These are phyloP conservation scores for Paracoccidioides lutzii DNA, from an alignment of 2,329 filamentous ascomycete genomes.

Conservation along the genomic window DNA sequence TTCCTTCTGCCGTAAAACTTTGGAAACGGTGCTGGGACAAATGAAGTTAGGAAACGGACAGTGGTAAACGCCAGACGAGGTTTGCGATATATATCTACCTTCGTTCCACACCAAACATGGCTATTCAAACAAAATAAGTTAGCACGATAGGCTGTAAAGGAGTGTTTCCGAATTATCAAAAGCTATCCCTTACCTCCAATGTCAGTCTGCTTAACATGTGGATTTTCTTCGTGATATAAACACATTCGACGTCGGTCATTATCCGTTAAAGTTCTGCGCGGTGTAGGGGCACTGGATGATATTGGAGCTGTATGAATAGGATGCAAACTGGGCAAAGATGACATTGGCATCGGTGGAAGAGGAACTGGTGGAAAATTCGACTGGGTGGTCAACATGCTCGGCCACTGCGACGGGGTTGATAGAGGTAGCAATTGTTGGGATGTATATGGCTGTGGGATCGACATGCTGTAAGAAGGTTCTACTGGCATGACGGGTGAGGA, in stretches of 20 bases:
- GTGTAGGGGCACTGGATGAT: slow-evolving; percentile 38
- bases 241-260: slow-evolving; percentile 89
- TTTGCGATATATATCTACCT: slow-evolving; percentile 49
- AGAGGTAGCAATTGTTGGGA: slow-evolving; percentile 53
- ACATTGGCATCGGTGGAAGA: slow-evolving; percentile 36
- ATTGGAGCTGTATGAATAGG: slow-evolving; percentile 35
- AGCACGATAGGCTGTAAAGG: slow-evolving; percentile 18
- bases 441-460: slow-evolving; percentile 44
- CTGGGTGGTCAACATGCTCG: slow-evolving; percentile 67
- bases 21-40: slow-evolving; percentile 77
- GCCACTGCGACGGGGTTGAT: slow-evolving; percentile 64
- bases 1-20: slow-evolving; percentile 86
- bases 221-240: slow-evolving; percentile 80
- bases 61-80: slow-evolving; percentile 8
- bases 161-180: background rate
- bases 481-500: slow-evolving; percentile 49
- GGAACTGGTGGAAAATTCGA: slow-evolving; percentile 50
- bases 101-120: slow-evolving; percentile 89
- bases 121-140: slow-evolving; percentile 29
- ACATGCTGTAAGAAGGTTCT: slow-evolving; percentile 42
- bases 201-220: slow-evolving; percentile 83
- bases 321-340: slow-evolving; percentile 38
- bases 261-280: slow-evolving; percentile 78
- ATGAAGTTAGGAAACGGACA: slow-evolving; percentile 3
- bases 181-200: slow-evolving; percentile 57